Evolutionary conservation across 2,329 filamentous ascomycete species (phyloP).

Genomic region (Trichoderma sp.): DNA sequence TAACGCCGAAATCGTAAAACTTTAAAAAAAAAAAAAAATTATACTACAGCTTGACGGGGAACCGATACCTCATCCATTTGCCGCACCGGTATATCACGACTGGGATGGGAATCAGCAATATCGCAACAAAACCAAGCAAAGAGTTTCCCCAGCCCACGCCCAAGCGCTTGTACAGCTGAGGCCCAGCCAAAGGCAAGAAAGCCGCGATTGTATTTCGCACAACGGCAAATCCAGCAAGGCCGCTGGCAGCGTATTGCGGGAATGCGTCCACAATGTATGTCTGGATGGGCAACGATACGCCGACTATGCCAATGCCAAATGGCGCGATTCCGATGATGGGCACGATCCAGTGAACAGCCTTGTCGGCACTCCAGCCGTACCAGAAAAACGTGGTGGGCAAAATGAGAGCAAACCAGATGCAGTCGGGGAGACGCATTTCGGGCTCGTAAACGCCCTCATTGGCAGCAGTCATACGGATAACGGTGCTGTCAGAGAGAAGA

Average conservation of each 20-base stretch:
- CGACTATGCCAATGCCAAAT: constrained; percentile 3
- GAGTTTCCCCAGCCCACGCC: constrained; percentile 57
- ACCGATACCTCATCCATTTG: constrained; percentile 10
- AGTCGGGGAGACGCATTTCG: constrained; percentile 35
- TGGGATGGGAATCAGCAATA: constrained; percentile 5
- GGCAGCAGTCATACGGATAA: constrained; percentile 36
- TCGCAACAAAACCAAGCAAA: constrained; percentile 48
- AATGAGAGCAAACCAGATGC: constrained; percentile 32
- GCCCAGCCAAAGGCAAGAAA: constrained; percentile 66
- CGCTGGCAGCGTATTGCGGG: constrained; percentile 24
- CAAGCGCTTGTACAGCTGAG: constrained; percentile 58
- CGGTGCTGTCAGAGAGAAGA: constrained; percentile 38
- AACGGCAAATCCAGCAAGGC: constrained; percentile 30
- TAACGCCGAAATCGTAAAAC: background rate
- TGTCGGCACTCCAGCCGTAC: constrained; percentile 36
- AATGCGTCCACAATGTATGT: constrained; percentile 38
- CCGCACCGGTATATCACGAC: background rate
- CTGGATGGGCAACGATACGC: constrained; percentile 34
- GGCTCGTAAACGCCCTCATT: constrained; percentile 20
- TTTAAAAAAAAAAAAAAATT: background rate
- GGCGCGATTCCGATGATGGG: constrained; percentile 34
- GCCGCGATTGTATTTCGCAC: constrained; percentile 59
- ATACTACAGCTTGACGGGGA: background rate
- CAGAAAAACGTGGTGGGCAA: constrained; percentile 36
- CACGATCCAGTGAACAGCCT: constrained; percentile 33